Evolutionary conservation across 2,329 filamentous ascomycete species (phyloP), one percentile per base, ranked within the genome.

Genomic region (Fusarium goolgardi): DNA sequence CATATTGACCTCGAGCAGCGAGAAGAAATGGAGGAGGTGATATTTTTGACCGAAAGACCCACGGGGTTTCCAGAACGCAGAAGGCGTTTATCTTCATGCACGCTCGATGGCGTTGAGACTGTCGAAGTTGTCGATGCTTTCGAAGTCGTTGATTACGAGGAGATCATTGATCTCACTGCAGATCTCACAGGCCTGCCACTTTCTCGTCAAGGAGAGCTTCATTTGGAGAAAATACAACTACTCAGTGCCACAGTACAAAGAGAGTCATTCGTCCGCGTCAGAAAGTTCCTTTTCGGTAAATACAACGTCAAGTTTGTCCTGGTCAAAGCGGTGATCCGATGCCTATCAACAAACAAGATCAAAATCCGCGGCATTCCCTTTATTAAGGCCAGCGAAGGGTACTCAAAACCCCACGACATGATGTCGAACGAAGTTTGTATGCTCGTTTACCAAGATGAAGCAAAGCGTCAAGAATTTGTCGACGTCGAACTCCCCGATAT

Each of bases 381-480:
- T 25, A 69, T 76, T 0, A 75, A 81, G 18, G 78, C 76, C 0
- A 68, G 77, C 0, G 71, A 77, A 0, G 64, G 83, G 18, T 49
- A 70, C 6, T 81, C 78, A 0, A 77, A 78, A 1, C 76, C 75
- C 12, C n/a, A 15, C n/a, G n/a, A 21, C 0, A 75, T 75, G 13
- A 80, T 82, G 21, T 25, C 74, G 0, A 83, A 84, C 34, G 84
- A 85, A 50, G 67, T 84, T 5, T 81, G 78, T 45, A 76, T 78
- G 66, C 57, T 85, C 5, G 50, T 74, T 1, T 72, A 76, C 5
- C 64, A 81, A 4, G 76, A 81, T 8, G 59, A 65, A 1, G 63
- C 77, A 5, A 34, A 66, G 0, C 53, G 72, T 0, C 53, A 79
- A 1, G 74, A 79, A 0, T 59, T 81, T 0, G 68, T 84, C 0